A percentile compares a stretch with the other conserved stretches of the same genome.
Evolutionary conservation across 495 filamentous ascomycete genomes (phyloP).

Genomic region (Tuber calosporum): DNA sequence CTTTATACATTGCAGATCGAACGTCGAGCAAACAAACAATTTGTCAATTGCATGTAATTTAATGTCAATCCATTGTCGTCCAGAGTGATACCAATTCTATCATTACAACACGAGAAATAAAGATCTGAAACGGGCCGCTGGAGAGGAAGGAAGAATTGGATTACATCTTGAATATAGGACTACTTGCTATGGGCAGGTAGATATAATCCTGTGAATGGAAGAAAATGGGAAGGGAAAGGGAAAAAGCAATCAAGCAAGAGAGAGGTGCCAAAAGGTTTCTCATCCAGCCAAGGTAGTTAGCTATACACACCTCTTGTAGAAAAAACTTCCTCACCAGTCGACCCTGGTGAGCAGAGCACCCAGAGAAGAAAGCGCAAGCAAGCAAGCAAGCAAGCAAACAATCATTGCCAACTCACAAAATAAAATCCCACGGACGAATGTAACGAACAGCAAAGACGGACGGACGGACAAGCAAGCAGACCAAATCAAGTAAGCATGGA

Average conservation of each 20-base stretch:
- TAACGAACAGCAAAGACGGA: slow-evolving; percentile 16
- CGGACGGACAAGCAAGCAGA: not conserved
- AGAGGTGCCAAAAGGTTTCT: not conserved
- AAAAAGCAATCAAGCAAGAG: slow-evolving; percentile 17
- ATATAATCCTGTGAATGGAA: not conserved
- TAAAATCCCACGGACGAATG: slow-evolving; percentile 23
- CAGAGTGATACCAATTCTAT: not conserved
- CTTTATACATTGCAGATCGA: slow-evolving; percentile 1
- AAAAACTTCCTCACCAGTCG: not conserved
- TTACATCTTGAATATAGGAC: not conserved
- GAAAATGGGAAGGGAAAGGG: slow-evolving; percentile 11
- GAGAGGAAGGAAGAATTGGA: not conserved
- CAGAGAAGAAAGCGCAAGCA: slow-evolving; percentile 15
- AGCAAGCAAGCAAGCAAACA: slow-evolving; percentile 28
- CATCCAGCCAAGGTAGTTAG: not conserved
- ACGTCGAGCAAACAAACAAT: slow-evolving; percentile 28
- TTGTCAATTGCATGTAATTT: not conserved
- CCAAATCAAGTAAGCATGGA: slow-evolving; percentile 1
- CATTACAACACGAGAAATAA: too few relatives aligned
- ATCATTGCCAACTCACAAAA: slow-evolving; percentile 34
- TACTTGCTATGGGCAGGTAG: not conserved
- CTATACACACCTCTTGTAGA: not conserved
- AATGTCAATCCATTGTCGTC: not conserved
- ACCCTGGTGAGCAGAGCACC: not conserved
- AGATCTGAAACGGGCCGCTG: not conserved